Evolutionary conservation across 2,329 filamentous ascomycete species (phyloP), one percentile per base, ranked within the genome.

Genomic region (Fusarium denticulatum): DNA sequence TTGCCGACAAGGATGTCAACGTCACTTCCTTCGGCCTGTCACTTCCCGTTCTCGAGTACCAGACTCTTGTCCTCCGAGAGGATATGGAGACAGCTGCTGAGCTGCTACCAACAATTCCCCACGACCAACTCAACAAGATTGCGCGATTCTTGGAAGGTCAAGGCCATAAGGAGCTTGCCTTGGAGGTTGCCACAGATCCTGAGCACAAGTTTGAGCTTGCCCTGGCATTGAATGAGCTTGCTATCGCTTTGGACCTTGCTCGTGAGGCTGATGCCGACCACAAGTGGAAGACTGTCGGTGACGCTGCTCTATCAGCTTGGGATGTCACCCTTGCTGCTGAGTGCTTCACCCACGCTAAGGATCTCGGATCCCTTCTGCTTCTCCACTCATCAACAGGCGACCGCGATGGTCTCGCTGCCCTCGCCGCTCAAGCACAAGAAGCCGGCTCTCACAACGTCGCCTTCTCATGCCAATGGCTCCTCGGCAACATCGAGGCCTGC

Each of bases 121-220:
- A 91, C n/a, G 94, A 97, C 73, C 95, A 99, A 82, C 93, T 97
- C 83, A 98, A 97, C 88, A 98, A 98, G 86, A 97, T 99, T 77
- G 96, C 96, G 7, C 92, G 96, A 28, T 99, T 99, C 88, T 88
- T 99, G 60, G 96, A 98, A 83, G 96, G 96, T 6, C 96, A 99
- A 83, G 96, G 96, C 45, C 94, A 97, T 85, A 98, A 98, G 84
- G 96, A 98, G 78, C 89, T 98, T 74, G 96, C 96, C 0, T 88
- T 99, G 22, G 94, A 98, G 76, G 94, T 99, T 22, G 95, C 96
- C 15, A 97, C 96, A 0, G 96, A 99, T 78, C 88, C 93, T 0
- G 96, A 99, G 84, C 96, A 99, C 85, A 96, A 97, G 80, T 98
- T 99, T 78, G 96, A 99, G 69, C 89, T 99, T 28, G 93, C 96